Base-by-base conservation (phyloP, 805 yeast species). In the Candida maltosa region DNA sequence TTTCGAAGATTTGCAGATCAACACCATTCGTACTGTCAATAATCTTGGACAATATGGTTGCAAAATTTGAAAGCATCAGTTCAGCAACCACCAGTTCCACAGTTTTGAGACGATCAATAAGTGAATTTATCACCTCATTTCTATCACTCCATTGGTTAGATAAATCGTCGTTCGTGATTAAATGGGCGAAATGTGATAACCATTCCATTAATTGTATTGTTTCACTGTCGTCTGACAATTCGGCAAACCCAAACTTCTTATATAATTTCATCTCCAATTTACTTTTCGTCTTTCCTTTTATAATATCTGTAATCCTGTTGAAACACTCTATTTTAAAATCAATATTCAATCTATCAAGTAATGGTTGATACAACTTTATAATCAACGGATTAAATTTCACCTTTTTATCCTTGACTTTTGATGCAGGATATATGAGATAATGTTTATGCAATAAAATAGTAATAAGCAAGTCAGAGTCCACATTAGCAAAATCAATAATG, bases 291-390 rank as follows among this genome's bases (percentile, higher is more conserved):
- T 12, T 30, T 15, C 14, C n/a, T n/a, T 48, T 6, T 42, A 45
- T 24, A 44, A 14, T 12, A 6, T 10, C 26, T 11, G 41, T 9
- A 8, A 47, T 38, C 11, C 18, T 17, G 7, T 30, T 21, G 6
- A 44, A 34, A 2, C 54, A 32, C 16, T 40, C 32, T 4, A 44
- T 11, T 31, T 51, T 49, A 31, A 51, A 48, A 6, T 38, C 34
- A 5, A 34, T 16, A 2, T 62, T 61, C 29, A 59, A 41, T 20
- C 48, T 60, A 7, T 56, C 59, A 19, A 62, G 37, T 20, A 62
- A 40, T 4, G 69, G 69, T 19, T 34, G 29, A 42, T 59, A 62
- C 6, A 62, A 31, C 34, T 56, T 56, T 16, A 51, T 32, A 16
- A 60, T 37, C 3, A 54, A 34, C 1, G 48, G 32, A 23, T 52